Conservation (phyloP, 2,329 filamentous ascomycete genomes). For the Claviceps sp. region DNA sequence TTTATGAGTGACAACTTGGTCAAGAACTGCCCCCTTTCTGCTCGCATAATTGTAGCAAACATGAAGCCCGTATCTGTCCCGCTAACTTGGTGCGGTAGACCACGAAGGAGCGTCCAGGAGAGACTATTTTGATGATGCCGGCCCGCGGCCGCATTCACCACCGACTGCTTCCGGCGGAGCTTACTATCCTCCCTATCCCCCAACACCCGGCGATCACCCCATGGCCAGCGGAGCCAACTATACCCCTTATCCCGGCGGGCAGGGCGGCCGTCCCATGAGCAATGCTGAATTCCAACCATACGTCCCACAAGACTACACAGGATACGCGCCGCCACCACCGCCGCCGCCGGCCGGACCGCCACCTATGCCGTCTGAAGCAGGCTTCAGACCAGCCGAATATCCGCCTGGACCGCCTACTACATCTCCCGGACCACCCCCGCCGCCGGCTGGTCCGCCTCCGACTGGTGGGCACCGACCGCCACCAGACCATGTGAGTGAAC, state of each 20-base stretch:
- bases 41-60: not conserved
- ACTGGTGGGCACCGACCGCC: slow-evolving; percentile 20
- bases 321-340: slow-evolving; percentile 22
- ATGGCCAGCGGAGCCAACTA: slow-evolving; percentile 5
- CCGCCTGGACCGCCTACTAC: slow-evolving; percentile 5
- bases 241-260: slow-evolving; percentile 14
- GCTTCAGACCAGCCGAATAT: slow-evolving; percentile 7
- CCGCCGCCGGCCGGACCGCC: slow-evolving; percentile 23
- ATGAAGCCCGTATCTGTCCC: not conserved
- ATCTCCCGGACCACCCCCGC: slow-evolving; percentile 17
- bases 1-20: not conserved
- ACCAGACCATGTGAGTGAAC: slow-evolving; percentile 32
- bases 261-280: slow-evolving; percentile 13
- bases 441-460: slow-evolving; percentile 20
- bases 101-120: slow-evolving; percentile 23
- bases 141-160: slow-evolving; percentile 29
- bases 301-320: slow-evolving; percentile 28
- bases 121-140: slow-evolving; percentile 23
- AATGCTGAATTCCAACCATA: slow-evolving; percentile 26
- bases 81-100: slow-evolving; percentile 12
- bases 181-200: slow-evolving; percentile 31
- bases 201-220: slow-evolving; percentile 12
- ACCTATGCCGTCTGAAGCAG: slow-evolving; percentile 7
- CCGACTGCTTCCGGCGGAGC: slow-evolving; percentile 38
- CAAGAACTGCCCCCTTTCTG: not conserved